Evolutionary conservation across 805 yeast genomes (phyloP).

Genomic region (Zygotorulaspora danielsina): DNA sequence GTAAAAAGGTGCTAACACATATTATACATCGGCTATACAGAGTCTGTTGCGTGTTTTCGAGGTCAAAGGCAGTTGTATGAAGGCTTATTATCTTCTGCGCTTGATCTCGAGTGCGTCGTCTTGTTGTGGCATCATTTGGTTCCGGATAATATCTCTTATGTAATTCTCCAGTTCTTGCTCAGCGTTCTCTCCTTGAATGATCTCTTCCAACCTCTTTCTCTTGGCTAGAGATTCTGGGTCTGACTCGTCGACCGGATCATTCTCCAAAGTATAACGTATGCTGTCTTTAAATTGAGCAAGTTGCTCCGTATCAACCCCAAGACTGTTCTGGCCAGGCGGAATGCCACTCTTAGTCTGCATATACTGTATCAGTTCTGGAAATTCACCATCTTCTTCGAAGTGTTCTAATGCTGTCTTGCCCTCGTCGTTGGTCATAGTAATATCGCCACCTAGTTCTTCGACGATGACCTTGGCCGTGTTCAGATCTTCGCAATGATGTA

Average conservation of each 20-base stretch:
- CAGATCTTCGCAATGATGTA: slow-evolving; percentile 81
- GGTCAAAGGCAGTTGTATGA: background rate
- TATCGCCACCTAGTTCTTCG: slow-evolving; percentile 65
- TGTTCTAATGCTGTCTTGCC: slow-evolving; percentile 71
- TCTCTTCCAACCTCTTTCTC: slow-evolving; percentile 60
- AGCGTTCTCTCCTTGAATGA: slow-evolving; percentile 74
- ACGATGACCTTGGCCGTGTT: slow-evolving; percentile 61
- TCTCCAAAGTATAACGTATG: slow-evolving; percentile 55
- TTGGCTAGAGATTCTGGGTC: slow-evolving; percentile 50
- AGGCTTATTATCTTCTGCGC: slow-evolving; percentile 34
- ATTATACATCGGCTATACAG: background rate
- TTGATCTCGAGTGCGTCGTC: slow-evolving; percentile 32
- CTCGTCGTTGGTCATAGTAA: slow-evolving; percentile 58
- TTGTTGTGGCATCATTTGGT: slow-evolving; percentile 38
- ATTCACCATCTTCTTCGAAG: slow-evolving; percentile 81
- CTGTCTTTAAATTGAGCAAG: slow-evolving; percentile 39
- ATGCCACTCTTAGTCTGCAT: slow-evolving; percentile 42
- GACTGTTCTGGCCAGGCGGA: slow-evolving; percentile 22
- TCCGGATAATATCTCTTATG: slow-evolving; percentile 60
- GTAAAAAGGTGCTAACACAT: too few relatives aligned
- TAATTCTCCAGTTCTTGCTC: slow-evolving; percentile 71
- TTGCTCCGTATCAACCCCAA: slow-evolving; percentile 30
- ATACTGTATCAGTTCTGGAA: slow-evolving; percentile 69
- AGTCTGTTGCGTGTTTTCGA: too few relatives aligned
- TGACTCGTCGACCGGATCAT: slow-evolving; percentile 38